A percentile compares a stretch with the other conserved stretches of the same genome.
Conservation (phyloP, 2,329 filamentous ascomycete genomes). For the Fusarium floridanum region DNA sequence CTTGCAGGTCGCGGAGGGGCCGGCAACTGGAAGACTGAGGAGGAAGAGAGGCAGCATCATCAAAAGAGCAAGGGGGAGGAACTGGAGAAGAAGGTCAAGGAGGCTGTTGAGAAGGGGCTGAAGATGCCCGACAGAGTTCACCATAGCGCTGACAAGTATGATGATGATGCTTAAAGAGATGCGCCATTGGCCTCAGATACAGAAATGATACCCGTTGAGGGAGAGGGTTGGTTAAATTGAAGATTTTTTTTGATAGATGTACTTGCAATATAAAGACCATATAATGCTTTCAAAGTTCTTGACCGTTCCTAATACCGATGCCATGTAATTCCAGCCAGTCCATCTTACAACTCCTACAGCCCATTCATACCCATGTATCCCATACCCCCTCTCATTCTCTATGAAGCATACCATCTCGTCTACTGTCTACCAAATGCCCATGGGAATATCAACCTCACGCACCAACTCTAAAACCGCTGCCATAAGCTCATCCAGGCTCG, state of each 20-base stretch:
- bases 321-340: neutral
- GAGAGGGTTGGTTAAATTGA: neutral
- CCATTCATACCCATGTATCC: neutral
- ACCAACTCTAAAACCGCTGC: conserved; percentile 29
- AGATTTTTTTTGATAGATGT: neutral
- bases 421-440: conserved; percentile 12
- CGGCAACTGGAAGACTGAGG: conserved; percentile 63
- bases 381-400: neutral
- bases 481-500: conserved; percentile 34
- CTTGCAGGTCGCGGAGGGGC: conserved; percentile 67
- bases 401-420: no score
- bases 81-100: conserved; percentile 58
- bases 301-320: neutral
- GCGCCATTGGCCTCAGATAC: neutral
- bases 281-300: neutral
- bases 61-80: conserved; percentile 50
- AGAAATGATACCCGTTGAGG: neutral
- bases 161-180: conserved; percentile 6
- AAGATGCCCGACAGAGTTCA: conserved; percentile 62
- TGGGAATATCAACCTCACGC: conserved; percentile 36
- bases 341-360: neutral
- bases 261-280: neutral
- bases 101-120: conserved; percentile 63
- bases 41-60: conserved; percentile 40
- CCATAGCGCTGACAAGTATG: conserved; percentile 36